Evolutionary conservation across 306 rosid species (phyloP).

Genomic region (Canavalia gladiata): DNA sequence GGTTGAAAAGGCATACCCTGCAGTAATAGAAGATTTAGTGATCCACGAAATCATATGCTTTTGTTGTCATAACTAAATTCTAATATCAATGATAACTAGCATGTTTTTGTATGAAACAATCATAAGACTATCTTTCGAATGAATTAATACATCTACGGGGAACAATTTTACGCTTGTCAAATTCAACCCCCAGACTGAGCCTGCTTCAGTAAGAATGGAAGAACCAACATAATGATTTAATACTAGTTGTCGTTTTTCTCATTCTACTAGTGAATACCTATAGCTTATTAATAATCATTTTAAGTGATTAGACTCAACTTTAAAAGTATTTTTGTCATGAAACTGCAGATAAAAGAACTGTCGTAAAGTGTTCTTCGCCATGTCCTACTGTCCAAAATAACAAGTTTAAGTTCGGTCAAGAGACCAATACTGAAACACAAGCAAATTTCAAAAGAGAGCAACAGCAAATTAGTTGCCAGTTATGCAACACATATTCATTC

Average conservation of each 20-base stretch:
- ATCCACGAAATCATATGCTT: conserved; percentile 23
- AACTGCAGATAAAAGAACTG: conserved; percentile 2
- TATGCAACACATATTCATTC: neutral
- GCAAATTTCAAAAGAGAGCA: neutral
- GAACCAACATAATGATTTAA: neutral
- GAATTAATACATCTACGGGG: neutral
- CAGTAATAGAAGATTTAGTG: conserved; percentile 40
- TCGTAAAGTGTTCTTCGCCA: neutral
- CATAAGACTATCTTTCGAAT: conserved; percentile 29
- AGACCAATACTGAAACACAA: neutral
- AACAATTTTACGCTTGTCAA: conserved; percentile 15
- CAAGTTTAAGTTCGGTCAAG: neutral
- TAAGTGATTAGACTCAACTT: neutral
- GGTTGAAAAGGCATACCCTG: conserved; percentile 80
- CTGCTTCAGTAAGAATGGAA: too few species aligned
- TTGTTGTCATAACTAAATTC: conserved; percentile 8
- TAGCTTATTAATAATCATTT: neutral
- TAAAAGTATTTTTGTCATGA: conserved; percentile 5
- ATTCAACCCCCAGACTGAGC: neutral
- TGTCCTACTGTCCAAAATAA: conserved; percentile 10
- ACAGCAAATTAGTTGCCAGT: neutral
- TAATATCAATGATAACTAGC: conserved; percentile 3
- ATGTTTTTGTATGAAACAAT: conserved; percentile 13
- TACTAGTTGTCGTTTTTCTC: neutral
- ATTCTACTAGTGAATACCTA: neutral